phyloP scores from a whole-genome alignment of 2,329 filamentous ascomycete species.

The Aureobasidium sp. region DNA sequence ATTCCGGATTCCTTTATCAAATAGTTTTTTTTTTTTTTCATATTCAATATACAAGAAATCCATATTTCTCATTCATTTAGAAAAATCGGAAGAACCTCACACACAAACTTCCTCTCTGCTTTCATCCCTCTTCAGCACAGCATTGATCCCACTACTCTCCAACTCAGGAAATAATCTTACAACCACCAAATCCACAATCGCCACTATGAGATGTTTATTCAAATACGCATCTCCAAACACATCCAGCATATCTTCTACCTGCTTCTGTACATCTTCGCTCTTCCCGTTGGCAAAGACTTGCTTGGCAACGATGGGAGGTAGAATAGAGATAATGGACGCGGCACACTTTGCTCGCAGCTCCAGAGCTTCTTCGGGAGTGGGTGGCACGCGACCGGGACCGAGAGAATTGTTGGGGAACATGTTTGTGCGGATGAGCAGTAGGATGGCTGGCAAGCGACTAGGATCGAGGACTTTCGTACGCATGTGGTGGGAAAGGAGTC shows the following conservation, averaged over 20 bases:
- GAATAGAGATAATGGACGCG: conserved; percentile 44
- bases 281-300: conserved; percentile 36
- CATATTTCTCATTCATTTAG: too few species aligned
- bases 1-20: not conserved
- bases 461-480: conserved; percentile 37
- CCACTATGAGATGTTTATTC: conserved; percentile 87
- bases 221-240: conserved; percentile 76
- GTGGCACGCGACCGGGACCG: conserved; percentile 54
- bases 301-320: conserved; percentile 41
- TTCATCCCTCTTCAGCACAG: not conserved
- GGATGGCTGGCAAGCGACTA: conserved; percentile 39
- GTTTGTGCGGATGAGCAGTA: conserved; percentile 65
- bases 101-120: not conserved
- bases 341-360: conserved; percentile 62
- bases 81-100: not conserved
- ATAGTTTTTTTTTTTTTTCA: not conserved
- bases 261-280: conserved; percentile 26
- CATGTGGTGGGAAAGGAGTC: conserved; percentile 41
- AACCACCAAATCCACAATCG: conserved; percentile 73
- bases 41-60: too few species aligned
- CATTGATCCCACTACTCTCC: conserved; percentile 22
- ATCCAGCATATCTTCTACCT: conserved; percentile 56
- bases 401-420: conserved; percentile 82
- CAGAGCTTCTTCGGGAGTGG: conserved; percentile 53
- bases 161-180: conserved; percentile 79